Evolutionary conservation across 2,329 filamentous ascomycete genomes (phyloP).

Genomic region (Exophiala aquamarina): DNA sequence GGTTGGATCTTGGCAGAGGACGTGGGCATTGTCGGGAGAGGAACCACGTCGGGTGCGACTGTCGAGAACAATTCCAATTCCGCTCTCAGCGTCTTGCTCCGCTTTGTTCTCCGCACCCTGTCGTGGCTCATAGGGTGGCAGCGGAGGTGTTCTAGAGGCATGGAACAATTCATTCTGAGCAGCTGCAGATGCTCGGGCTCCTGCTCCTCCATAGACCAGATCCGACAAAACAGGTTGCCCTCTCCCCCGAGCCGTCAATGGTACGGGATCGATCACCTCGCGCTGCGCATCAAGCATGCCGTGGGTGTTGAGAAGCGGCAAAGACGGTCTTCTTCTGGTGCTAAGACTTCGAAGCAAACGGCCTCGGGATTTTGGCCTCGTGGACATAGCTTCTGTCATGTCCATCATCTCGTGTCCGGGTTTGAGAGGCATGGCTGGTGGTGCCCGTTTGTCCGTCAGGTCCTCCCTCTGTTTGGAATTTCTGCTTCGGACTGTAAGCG

Average conservation of each 20-base stretch:
- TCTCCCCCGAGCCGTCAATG: conserved; percentile 28
- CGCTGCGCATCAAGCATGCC: conserved; percentile 3
- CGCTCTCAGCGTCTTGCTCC: conserved; percentile 48
- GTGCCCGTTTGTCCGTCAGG: conserved; percentile 15
- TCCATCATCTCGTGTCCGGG: conserved; percentile 24
- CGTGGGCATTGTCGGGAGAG: conserved; percentile 35
- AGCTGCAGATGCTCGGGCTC: conserved; percentile 49
- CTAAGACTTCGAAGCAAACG: conserved; percentile 15
- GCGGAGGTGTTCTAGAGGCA: conserved; percentile 28
- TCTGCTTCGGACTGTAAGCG: conserved; percentile 25
- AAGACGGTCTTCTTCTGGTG: conserved; percentile 23
- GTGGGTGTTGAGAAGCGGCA: conserved; percentile 25
- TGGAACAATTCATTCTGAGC: conserved; percentile 45
- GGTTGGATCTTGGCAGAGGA: conserved; percentile 53
- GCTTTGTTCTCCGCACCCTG: conserved; percentile 26
- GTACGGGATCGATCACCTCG: conserved; percentile 7
- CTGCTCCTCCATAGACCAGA: conserved; percentile 42
- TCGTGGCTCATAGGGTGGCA: conserved; percentile 30
- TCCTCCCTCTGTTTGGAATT: conserved; percentile 21
- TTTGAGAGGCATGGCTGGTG: not conserved
- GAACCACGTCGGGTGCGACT: conserved; percentile 39
- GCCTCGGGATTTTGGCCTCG: conserved; percentile 18
- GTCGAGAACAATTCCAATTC: conserved; percentile 43
- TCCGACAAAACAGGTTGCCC: conserved; percentile 41
- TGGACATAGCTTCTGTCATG: conserved; percentile 19